Conservation (phyloP, 306 rosid genomes). For the cucumber (Cucumis sativus) region DNA sequence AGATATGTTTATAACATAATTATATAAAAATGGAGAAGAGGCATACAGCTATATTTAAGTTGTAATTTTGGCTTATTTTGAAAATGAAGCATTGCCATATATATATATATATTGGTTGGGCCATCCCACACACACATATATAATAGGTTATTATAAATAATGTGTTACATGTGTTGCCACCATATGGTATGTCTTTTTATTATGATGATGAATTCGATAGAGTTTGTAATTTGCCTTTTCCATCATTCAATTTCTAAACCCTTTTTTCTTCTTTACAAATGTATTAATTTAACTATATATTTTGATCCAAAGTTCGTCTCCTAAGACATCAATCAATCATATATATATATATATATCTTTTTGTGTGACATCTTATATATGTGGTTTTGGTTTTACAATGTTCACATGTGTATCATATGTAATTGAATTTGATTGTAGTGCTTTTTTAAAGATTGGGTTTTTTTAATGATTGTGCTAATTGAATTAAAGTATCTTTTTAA, state of each 20-base stretch:
- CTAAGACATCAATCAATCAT: background rate
- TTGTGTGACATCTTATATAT: background rate
- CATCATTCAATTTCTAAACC: background rate
- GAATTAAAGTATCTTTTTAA: too few relatives aligned
- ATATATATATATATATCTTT: too few relatives aligned
- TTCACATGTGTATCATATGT: background rate
- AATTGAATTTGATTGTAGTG: background rate
- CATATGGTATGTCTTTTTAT: background rate
- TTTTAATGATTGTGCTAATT: too few relatives aligned
- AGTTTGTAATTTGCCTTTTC: background rate
- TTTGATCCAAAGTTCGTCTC: background rate
- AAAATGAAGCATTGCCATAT: background rate
- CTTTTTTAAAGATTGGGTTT: background rate
- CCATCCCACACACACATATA: background rate
- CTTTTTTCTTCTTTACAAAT: too few relatives aligned
- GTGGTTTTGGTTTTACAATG: background rate
- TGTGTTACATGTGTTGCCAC: slow-evolving; percentile 1
- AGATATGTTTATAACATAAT: background rate
- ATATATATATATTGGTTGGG: background rate
- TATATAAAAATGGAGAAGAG: background rate
- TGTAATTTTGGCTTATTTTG: slow-evolving; percentile 1
- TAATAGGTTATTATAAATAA: background rate
- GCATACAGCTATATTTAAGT: slow-evolving; percentile 2
- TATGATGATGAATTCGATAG: background rate
- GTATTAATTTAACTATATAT: too few relatives aligned